Evolutionary conservation across 2,329 filamentous ascomycete species (phyloP), one percentile per base, ranked within the genome.

Genomic region (Microdochium nivale): DNA sequence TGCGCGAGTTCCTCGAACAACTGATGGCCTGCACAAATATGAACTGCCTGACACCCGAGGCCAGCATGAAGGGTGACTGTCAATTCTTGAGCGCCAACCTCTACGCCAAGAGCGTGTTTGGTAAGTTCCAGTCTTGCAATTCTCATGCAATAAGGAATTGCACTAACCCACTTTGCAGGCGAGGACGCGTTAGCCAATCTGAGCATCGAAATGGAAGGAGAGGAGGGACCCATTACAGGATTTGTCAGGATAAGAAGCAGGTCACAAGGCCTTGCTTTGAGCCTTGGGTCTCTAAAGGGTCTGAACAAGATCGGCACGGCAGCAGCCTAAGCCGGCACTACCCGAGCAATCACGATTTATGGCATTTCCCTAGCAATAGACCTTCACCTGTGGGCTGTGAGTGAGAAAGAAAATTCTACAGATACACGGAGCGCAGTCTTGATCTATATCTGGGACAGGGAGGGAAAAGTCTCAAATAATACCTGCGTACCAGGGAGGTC

Each of bases 1-100:
- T 99, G 55, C 83, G 92, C 49, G 90, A 95, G 21, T 99, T 99
- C 81, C 74, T 99, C 57, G 86, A 89, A 60, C 87, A 95, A 67
- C 76, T 99, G 54, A 97, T 97, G 94, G 90, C 90, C 55, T 92
- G 88, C 68, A 99, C 94, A 51, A 97, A 99, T 71, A 99, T 99
- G 94, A 94, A 86, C 68, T 99, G 94, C 69, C 74, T 99, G 63
- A 99, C 94, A 7, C 94, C 94, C 2, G 94, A 97, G 65, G 94
- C 92, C 24, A 95, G 90, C 54, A 80, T 99, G 68, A 92, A 96
- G 77, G 94, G 94, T 50, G 94, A 99, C 64, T 99, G 94, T 67
- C 91, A 96, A 66, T 99, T 99, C 78, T 71, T 99, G 68, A 96
- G 91, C 65, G 94, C 94, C 21, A 99, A 99, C 65, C 73, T 99